Base-by-base conservation (phyloP, 495 filamentous ascomycete species). In the Rostrohypoxylon terebratum region DNA sequence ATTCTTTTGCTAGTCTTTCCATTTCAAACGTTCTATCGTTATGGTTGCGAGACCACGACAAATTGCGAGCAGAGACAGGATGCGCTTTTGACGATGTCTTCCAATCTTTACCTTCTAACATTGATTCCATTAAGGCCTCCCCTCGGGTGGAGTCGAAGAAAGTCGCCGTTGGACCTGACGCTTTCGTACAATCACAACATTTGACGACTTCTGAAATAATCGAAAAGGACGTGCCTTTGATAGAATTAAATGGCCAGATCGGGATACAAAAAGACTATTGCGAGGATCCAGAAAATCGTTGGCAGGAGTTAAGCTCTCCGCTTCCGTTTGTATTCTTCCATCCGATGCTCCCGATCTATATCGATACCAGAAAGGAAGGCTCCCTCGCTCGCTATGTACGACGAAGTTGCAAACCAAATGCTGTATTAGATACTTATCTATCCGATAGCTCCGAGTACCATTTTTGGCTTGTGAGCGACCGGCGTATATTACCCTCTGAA, bases 301-400 rank as follows among this genome's bases (percentile, higher is more conserved):
- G 93, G 92, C 81, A 87, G 9, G 86, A 90, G 18, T 81, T 95
- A 28, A 88, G 87, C 34, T 92, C 93, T 76, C 94, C 96, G 4
- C 89, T 94, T 38, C 92, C 92, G 5, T 94, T 94, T 69, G 92
- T 97, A 33, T 91, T 94, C 74, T 95, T 96, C 79, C 92, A 93
- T 74, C 90, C 91, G 5, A 85, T 87, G 51, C 87, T 95, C 16
- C 92, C 95, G 0, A 86, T 99, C 13, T 97, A 94, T 81, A 94
- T 99, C 68, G 96, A 99, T 78, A 93, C 93, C 4, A 88, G 96
- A 31, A 86, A 85, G 66, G 92, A 94, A 82, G 96, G 95, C 13
- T 96, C 92, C 14, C 83, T 88, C 14, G 89, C 94, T 53, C 91
- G 96, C 31, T 98, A 94, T 77, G 87, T 94, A 18, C 88, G 96